phyloP scores from a whole-genome alignment of 2,329 filamentous ascomycete species.

The Phoma sp. region DNA sequence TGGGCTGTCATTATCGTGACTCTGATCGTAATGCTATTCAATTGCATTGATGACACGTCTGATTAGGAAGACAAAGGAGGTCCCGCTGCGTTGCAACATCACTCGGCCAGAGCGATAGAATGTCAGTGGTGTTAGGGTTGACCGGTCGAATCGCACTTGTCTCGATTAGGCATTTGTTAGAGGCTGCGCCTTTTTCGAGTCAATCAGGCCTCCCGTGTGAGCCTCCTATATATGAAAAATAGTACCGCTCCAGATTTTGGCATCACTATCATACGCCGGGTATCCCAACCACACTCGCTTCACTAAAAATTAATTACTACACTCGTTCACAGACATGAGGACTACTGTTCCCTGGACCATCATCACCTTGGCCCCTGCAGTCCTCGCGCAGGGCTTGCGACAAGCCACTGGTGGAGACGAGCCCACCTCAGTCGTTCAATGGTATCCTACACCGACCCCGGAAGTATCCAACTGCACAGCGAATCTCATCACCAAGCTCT shows the following conservation, averaged over 20 bases:
- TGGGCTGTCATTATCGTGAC: background rate
- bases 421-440: background rate
- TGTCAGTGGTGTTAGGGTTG: background rate
- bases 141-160: background rate
- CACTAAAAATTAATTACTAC: background rate
- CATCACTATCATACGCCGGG: background rate
- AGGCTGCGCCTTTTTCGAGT: background rate
- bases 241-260: background rate
- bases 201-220: background rate
- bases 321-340: background rate
- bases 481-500: background rate
- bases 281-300: background rate
- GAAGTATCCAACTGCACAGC: conserved; percentile 2
- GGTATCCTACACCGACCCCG: background rate
- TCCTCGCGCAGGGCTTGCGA: background rate
- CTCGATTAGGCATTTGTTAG: background rate
- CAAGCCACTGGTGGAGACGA: conserved; percentile 1
- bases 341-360: background rate
- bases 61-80: background rate
- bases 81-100: background rate
- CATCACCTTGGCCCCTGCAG: background rate
- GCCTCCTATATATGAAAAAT: background rate
- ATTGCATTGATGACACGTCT: background rate
- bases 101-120: background rate
- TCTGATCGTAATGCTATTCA: background rate